phyloP scores from a whole-genome alignment of 1,284 basidiomycete genomes.

The Cutaneotrichosporon cutaneum region DNA sequence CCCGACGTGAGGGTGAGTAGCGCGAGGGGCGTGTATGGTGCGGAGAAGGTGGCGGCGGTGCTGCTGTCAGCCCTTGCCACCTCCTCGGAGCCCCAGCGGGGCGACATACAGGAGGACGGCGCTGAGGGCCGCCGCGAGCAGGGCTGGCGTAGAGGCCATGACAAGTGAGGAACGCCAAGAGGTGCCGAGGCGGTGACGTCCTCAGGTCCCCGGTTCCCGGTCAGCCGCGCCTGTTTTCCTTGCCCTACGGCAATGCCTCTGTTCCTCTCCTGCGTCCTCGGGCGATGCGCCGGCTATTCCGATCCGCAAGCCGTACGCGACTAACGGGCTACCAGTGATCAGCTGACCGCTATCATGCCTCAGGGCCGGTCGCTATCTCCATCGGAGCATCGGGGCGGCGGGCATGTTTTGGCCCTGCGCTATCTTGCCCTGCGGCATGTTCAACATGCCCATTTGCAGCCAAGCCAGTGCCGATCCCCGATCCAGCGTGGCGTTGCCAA shows the following conservation, averaged over 20 bases:
- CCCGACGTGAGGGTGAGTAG: not conserved
- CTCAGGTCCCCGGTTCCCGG: not conserved
- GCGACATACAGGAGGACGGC: not conserved
- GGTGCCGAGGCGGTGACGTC: not conserved
- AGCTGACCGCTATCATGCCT: not conserved
- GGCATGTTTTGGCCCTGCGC: not conserved
- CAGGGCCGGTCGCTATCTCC: not conserved
- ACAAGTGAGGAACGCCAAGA: not conserved
- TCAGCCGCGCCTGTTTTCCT: not conserved
- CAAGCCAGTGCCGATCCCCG: not conserved
- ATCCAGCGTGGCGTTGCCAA: not conserved
- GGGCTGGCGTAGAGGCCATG: not conserved
- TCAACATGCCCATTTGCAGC: not conserved
- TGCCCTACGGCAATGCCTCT: not conserved
- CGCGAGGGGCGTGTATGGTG: not conserved
- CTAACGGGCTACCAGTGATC: too few relatives aligned
- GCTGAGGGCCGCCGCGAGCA: not conserved
- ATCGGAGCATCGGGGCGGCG: not conserved
- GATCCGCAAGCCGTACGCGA: too few relatives aligned
- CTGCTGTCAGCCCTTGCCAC: slow-evolving; percentile 1
- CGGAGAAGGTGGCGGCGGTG: not conserved
- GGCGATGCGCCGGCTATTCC: too few relatives aligned
- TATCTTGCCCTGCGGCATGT: not conserved
- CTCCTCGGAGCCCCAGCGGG: too few relatives aligned
- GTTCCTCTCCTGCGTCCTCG: too few relatives aligned